Base-by-base conservation (phyloP, 108 stramenopile genomes). In the Chaetoceros tenuissimus region DNA sequence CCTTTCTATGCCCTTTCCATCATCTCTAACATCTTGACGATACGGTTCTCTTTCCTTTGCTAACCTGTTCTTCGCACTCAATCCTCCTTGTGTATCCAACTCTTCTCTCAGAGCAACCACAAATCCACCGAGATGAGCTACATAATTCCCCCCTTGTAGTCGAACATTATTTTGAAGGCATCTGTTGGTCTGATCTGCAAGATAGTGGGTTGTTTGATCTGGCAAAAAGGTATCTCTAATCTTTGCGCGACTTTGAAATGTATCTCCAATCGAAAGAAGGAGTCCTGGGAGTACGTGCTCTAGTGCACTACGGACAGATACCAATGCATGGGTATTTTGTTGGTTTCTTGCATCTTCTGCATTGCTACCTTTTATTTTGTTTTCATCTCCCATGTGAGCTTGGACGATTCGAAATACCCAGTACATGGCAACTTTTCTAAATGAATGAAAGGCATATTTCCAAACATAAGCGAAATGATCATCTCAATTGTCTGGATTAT, bases 351-450 rank as follows among this genome's bases (percentile, higher is more conserved):
- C 66, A 64, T 8, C 16, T 26, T 5, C 5, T 8, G 49, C 49
- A 45, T 59, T 22, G 3, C 48, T 46, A 22, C 57, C 59, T 31
- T 64, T 59, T 0, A 26, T 25, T 26, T 48, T 47, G 26, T 66
- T 57, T 19, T 59, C 55, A 25, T 23, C 53, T 51, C 66, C 66
- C 60, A 88, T 87, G 74, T 92, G 84, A 23, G 85, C 87, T 51
- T 88, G 80, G 57, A 92, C 82, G 52, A 92, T 92, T 17, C 85
- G 75, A 28, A 69, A 78, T 77, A 89, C 86, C 87, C 91, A 92
- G 51, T 85, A 87, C 87, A 92, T 88, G 54, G 91, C 91, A 5
- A 92, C 86, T 68, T 92, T 92, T n/a, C n/a, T n/a, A n/a, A n/a
- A n/a, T n/a, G n/a, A n/a, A n/a, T n/a, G n/a, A n/a, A n/a, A n/a